These are phyloP conservation scores for Globisporangium apiculatum DNA, from an alignment of 352 stramenopile genomes.

Conservation along the genomic window DNA sequence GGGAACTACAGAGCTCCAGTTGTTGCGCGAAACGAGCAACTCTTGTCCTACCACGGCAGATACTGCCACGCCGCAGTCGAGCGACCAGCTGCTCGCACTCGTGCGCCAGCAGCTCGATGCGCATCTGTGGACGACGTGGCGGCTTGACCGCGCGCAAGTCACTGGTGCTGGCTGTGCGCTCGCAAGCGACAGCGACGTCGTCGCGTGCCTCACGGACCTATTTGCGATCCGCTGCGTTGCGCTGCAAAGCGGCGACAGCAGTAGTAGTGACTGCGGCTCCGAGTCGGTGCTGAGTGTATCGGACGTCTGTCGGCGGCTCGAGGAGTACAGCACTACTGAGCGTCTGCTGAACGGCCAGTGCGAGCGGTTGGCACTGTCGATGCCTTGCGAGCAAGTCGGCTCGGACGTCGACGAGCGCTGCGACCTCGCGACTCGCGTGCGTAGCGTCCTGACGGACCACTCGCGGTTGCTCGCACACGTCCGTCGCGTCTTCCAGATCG, in stretches of 20 bases:
- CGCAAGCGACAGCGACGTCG: slow-evolving; percentile 24
- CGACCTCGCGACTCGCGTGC: not conserved
- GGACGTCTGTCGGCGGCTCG: slow-evolving; percentile 18
- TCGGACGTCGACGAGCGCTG: no score
- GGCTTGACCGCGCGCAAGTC: slow-evolving; percentile 20
- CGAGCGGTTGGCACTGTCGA: not conserved
- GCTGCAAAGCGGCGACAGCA: not conserved
- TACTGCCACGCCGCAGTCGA: slow-evolving; percentile 7
- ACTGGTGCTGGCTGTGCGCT: slow-evolving; percentile 19
- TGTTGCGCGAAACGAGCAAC: slow-evolving; percentile 17
- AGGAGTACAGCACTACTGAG: slow-evolving; percentile 20
- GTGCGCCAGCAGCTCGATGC: slow-evolving; percentile 47
- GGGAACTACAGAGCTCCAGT: slow-evolving; percentile 19
- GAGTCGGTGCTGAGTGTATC: slow-evolving; percentile 13
- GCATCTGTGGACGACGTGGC: slow-evolving; percentile 33
- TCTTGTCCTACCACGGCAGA: slow-evolving; percentile 1
- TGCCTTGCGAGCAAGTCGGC: no score
- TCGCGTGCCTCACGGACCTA: slow-evolving; percentile 25
- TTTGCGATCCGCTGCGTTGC: slow-evolving; percentile 25
- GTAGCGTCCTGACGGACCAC: not conserved
- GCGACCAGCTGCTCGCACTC: slow-evolving; percentile 24
- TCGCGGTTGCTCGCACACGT: not conserved
- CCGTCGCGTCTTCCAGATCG: not conserved
- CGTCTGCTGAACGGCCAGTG: not conserved
- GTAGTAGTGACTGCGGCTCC: not conserved